Conservation (phyloP, 768 basidiomycete genomes). For the Collybiopsis luxurians region DNA sequence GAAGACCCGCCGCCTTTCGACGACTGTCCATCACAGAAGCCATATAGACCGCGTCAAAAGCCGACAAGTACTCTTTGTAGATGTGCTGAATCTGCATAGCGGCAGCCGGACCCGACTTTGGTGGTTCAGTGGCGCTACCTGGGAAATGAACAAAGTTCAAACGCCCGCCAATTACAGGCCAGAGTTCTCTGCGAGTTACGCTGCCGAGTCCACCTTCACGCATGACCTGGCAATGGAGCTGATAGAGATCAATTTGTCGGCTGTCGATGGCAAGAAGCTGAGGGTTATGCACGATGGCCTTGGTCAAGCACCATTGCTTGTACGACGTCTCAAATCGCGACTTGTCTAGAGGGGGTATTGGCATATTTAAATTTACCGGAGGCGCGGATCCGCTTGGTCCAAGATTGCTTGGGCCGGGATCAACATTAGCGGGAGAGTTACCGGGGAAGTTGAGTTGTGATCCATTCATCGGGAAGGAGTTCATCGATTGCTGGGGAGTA, state of each 20-base stretch:
- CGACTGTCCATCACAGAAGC: conserved; percentile 34
- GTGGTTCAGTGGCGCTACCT: conserved; percentile 56
- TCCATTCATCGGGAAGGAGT: conserved; percentile 7
- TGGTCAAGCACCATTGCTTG: conserved; percentile 43
- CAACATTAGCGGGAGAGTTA: conserved; percentile 25
- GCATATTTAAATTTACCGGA: conserved; percentile 17
- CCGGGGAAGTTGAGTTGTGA: conserved; percentile 1
- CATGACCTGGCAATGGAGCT: conserved; percentile 58
- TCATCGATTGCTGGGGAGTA: conserved; percentile 33
- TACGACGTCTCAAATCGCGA: conserved; percentile 50
- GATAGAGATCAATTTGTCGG: conserved; percentile 56
- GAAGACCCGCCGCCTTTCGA: conserved; percentile 19
- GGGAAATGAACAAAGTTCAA: conserved; percentile 68
- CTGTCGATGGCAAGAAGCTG: conserved; percentile 48
- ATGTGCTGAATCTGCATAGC: conserved; percentile 59
- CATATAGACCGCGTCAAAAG: conserved; percentile 58
- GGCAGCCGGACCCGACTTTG: conserved; percentile 57
- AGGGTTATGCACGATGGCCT: conserved; percentile 36
- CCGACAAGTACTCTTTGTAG: conserved; percentile 55
- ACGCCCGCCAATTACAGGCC: conserved; percentile 66
- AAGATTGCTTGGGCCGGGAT: conserved; percentile 19
- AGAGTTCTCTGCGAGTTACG: conserved; percentile 53
- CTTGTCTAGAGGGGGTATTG: conserved; percentile 44
- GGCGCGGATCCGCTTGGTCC: conserved; percentile 13
- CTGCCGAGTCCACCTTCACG: conserved; percentile 49